Evolutionary conservation across 2,329 filamentous ascomycete species (phyloP).

Genomic region (Diaporthe sp.): DNA sequence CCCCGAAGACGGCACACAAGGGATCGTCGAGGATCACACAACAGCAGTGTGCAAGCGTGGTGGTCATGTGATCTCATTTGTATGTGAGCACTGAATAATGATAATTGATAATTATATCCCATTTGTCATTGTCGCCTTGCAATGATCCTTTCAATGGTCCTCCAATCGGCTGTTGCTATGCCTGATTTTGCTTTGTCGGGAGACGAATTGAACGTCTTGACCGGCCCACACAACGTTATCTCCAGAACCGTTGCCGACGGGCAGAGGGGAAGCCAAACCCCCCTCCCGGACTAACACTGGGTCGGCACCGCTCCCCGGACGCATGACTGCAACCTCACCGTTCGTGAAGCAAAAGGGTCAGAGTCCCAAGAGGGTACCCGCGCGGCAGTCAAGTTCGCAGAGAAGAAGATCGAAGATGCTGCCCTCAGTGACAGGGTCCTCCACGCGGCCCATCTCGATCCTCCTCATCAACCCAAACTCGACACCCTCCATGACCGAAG

Average conservation of each 20-base stretch:
- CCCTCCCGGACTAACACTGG: background rate
- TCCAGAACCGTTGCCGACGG: constrained; percentile 9
- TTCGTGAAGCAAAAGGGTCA: background rate
- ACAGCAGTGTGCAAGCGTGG: background rate
- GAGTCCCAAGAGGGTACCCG: background rate
- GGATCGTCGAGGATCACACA: too few relatives aligned
- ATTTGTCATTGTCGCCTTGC: background rate
- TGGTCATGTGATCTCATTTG: background rate
- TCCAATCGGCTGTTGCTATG: background rate
- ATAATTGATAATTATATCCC: too few relatives aligned
- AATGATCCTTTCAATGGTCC: too few relatives aligned
- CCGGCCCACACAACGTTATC: background rate
- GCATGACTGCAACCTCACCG: background rate
- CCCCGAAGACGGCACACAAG: background rate
- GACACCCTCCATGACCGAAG: constrained; percentile 69
- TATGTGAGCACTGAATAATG: background rate
- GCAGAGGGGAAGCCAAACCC: constrained; percentile 5
- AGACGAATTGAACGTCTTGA: background rate
- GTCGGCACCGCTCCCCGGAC: background rate
- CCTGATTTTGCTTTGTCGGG: too few relatives aligned
- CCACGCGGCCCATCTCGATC: constrained; percentile 53
- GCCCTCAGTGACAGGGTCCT: constrained; percentile 35
- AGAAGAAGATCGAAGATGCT: constrained; percentile 11
- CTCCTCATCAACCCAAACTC: constrained; percentile 76
- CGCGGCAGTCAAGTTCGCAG: background rate